A percentile compares a stretch with the other conserved stretches of the same genome.
phyloP scores from a whole-genome alignment of 257 asterid species.

The Orobanche coerulescens region DNA sequence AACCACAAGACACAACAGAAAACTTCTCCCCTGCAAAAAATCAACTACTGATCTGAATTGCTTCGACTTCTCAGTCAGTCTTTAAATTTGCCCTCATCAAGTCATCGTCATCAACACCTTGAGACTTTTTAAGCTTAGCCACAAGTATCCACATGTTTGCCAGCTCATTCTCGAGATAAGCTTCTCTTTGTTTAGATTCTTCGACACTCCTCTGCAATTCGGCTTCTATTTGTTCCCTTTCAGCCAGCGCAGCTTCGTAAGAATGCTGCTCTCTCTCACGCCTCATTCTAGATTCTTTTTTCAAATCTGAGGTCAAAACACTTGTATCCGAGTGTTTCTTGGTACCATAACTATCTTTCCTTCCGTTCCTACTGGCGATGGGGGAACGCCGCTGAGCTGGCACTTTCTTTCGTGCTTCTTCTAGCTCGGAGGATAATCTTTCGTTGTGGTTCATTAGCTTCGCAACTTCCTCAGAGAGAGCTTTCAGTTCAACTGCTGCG shows the following conservation, averaged over 20 bases:
- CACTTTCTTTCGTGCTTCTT: conserved; percentile 58
- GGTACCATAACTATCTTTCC: conserved; percentile 48
- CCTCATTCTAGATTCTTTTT: conserved; percentile 64
- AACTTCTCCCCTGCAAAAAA: conserved; percentile 9
- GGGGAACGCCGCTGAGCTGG: conserved; percentile 61
- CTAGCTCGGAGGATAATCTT: conserved; percentile 60
- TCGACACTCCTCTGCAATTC: conserved; percentile 80
- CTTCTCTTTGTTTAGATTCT: conserved; percentile 90
- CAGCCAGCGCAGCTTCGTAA: conserved; percentile 67
- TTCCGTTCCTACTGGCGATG: conserved; percentile 46
- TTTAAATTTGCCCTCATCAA: conserved; percentile 25
- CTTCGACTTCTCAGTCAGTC: conserved; percentile 31
- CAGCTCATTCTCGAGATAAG: conserved; percentile 90
- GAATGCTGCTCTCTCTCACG: conserved; percentile 80
- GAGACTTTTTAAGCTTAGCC: conserved; percentile 73
- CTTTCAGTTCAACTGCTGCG: conserved; percentile 94
- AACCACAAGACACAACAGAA: conserved; percentile 27
- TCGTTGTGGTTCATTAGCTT: conserved; percentile 92
- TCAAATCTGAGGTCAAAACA: conserved; percentile 41
- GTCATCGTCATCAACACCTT: conserved; percentile 53
- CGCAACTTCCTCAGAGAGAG: conserved; percentile 94
- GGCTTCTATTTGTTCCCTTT: conserved; percentile 61
- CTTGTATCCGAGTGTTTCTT: conserved; percentile 50
- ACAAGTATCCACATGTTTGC: conserved; percentile 97
- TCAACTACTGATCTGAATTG: background rate